These are phyloP conservation scores for Herpetomonas muscarum DNA, from an alignment of 208 protist genomes.

Conservation along the genomic window DNA sequence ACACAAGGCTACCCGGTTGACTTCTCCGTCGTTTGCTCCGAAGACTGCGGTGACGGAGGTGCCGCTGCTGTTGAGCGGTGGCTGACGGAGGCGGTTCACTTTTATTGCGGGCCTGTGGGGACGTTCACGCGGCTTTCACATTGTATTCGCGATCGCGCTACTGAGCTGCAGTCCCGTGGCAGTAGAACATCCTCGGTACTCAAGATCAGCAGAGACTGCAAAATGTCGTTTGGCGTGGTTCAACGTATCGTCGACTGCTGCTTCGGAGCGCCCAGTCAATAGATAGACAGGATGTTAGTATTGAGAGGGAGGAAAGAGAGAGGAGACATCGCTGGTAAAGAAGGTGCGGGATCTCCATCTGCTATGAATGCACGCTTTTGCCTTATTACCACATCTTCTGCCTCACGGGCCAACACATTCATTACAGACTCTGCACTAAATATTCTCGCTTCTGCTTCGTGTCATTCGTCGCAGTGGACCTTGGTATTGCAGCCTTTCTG, in stretches of 20 bases:
- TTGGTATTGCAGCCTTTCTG: too few relatives aligned
- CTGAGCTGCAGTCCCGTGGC: neutral
- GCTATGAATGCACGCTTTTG: neutral
- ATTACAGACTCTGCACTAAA: neutral
- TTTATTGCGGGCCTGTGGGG: slow-evolving; percentile 8
- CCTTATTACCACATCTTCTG: neutral
- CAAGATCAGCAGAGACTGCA: slow-evolving; percentile 14
- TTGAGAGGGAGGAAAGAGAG: too few relatives aligned
- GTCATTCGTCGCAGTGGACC: too few relatives aligned
- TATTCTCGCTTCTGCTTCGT: slow-evolving; percentile 4
- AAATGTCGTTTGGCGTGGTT: slow-evolving; percentile 18
- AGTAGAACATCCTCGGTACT: slow-evolving; percentile 13
- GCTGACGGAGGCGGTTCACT: slow-evolving; percentile 38
- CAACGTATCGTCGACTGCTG: slow-evolving; percentile 26
- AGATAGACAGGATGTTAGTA: too few relatives aligned
- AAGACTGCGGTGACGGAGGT: neutral
- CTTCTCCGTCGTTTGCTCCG: slow-evolving; percentile 16
- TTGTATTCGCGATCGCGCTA: neutral
- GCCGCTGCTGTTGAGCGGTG: slow-evolving; percentile 14
- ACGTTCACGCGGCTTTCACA: neutral
- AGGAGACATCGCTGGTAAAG: too few relatives aligned
- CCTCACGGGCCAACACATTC: too few relatives aligned
- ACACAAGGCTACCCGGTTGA: slow-evolving; percentile 30
- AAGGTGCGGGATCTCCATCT: too few relatives aligned
- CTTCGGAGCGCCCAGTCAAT: slow-evolving; percentile 1